phyloP scores from a whole-genome alignment of 1,284 basidiomycete species.

The Marasmius oreades region DNA sequence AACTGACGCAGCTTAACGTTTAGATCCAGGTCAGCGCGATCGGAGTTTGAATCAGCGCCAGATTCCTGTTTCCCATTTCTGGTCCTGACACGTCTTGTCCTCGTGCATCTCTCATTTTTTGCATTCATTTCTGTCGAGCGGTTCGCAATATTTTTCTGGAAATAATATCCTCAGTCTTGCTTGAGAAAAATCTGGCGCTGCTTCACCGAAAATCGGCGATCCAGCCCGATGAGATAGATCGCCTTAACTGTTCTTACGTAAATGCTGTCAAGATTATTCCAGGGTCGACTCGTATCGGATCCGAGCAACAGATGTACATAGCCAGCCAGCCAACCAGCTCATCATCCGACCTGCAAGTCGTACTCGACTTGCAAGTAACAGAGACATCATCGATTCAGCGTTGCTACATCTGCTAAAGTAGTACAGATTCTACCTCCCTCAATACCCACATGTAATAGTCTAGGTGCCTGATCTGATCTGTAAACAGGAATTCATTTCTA shows the following conservation, averaged over 20 bases:
- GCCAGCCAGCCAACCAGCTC: background rate
- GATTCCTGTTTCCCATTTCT: background rate
- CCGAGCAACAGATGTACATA: slow-evolving; percentile 2
- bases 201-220: slow-evolving; percentile 19
- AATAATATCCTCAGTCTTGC: background rate
- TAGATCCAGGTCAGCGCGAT: background rate
- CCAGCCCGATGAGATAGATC: slow-evolving; percentile 22
- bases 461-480: slow-evolving; percentile 12
- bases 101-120: background rate
- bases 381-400: no score
- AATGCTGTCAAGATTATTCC: background rate
- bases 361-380: background rate
- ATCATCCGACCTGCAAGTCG: background rate
- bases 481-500: background rate
- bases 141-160: background rate
- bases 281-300: slow-evolving; percentile 9
- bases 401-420: no score
- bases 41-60: background rate
- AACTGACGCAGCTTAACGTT: background rate
- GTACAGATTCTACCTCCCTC: no score
- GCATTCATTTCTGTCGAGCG: background rate
- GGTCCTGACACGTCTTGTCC: background rate
- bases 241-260: slow-evolving; percentile 3
- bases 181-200: slow-evolving; percentile 18
- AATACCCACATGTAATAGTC: slow-evolving; percentile 5